Evolutionary conservation across 2,329 filamentous ascomycete species (phyloP).

Genomic region (Magnaporthiopsis incrustans): DNA sequence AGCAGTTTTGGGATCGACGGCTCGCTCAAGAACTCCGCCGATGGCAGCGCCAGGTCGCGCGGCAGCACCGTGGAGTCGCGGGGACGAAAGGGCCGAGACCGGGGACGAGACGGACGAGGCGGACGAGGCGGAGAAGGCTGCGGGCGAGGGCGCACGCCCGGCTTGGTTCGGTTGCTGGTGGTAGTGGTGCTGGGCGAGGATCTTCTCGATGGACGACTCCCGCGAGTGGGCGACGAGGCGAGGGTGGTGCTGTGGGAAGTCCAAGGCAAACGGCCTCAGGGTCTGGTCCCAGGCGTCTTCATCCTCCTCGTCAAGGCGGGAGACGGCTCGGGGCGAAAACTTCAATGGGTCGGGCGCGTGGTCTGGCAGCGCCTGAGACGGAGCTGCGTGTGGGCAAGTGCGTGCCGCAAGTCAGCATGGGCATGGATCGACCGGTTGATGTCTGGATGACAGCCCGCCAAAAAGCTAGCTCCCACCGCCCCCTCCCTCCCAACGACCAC

Average conservation of each 20-base stretch:
- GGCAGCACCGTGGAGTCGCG: conserved; percentile 31
- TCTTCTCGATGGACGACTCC: conserved; percentile 51
- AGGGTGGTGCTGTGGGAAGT: conserved; percentile 22
- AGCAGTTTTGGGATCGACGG: conserved; percentile 46
- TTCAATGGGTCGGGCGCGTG: conserved; percentile 43
- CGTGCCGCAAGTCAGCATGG: conserved; percentile 6
- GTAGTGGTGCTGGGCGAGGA: conserved; percentile 17
- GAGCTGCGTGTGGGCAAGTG: conserved; percentile 31
- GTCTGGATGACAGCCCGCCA: neutral
- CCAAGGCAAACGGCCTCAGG: conserved; percentile 37
- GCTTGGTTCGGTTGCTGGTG: conserved; percentile 15
- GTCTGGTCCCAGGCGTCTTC: conserved; percentile 44
- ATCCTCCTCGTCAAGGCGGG: conserved; percentile 45
- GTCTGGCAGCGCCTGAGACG: conserved; percentile 52
- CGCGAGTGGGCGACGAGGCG: conserved; percentile 44
- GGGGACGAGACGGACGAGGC: conserved; percentile 18
- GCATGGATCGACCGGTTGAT: neutral
- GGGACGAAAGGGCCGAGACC: conserved; percentile 20
- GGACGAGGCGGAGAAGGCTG: neutral
- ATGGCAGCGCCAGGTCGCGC: conserved; percentile 30
- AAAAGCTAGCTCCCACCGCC: neutral
- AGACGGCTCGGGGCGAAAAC: conserved; percentile 41
- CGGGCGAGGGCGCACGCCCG: neutral
- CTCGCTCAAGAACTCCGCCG: conserved; percentile 39
- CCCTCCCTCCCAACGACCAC: neutral